Evolutionary conservation across 768 basidiomycete genomes (phyloP), one percentile per base, ranked within the genome.

Genomic region (Rhizopogon sp.): DNA sequence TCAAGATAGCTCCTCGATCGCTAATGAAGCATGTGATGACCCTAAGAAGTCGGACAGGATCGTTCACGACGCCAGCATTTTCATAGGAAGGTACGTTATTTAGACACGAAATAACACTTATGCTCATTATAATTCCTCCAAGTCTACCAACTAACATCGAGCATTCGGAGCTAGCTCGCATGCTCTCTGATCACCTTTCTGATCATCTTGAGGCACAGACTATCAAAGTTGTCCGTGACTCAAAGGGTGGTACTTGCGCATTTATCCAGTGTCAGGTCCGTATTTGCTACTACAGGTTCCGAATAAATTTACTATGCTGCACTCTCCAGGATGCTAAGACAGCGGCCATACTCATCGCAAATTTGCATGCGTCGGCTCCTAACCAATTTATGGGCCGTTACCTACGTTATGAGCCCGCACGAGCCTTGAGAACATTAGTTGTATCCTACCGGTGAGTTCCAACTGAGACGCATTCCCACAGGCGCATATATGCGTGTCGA

Each of bases 251-350:
- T 13, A 81, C 87, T 43, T 92, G 90, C 64, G 90, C 90, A 54
- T 93, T 93, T 66, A 84, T 90, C 22, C 90, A 92, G 70, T 91
- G 89, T 76, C 80, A 89, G 76, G 90, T 90, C 62, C 43, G 76
- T 59, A 43, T 16, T 46, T 53, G 50, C 50, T 50, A 45, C 17
- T 13, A n/a, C 7, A 37, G 22, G 5, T 40, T 13, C 40, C 13
- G 16, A 3, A 10, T 43, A 13, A 44, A 43, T 43, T 50, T 54
- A 39, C 50, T 22, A 60, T 37, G 39, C 14, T 39, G 28, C 33
- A 13, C 25, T 43, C 3, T 39, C 42, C 58, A 90, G 88, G 76
- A 83, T 59, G 74, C 84, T 4, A 65, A 70, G 14, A 74, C 83
- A 2, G 87, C 89, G 1, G 72, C 79, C 20, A 66, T 70, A 43